These are phyloP conservation scores for Claviceps capensis DNA, from an alignment of 2,329 filamentous ascomycete species.

Conservation along the genomic window DNA sequence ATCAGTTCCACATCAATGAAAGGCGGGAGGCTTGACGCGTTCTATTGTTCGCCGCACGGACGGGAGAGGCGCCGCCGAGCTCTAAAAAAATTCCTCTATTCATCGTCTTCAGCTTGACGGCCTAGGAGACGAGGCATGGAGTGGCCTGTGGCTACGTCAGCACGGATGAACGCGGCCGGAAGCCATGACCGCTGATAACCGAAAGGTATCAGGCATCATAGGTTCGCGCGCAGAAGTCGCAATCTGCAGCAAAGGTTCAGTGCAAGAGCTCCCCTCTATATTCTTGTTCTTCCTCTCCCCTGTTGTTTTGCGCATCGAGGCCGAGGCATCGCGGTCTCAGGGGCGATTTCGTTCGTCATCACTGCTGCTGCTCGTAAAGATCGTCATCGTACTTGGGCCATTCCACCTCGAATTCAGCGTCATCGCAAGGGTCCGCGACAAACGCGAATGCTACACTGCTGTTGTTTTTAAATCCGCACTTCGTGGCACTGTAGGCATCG, in stretches of 20 bases:
- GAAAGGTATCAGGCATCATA: background rate
- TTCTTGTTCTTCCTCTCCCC: background rate
- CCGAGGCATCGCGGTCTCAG: no score
- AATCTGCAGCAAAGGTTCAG: background rate
- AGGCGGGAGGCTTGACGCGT: no score
- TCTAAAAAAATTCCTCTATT: background rate
- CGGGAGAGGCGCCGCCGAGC: no score
- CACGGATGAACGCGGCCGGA: background rate
- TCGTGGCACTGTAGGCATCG: constrained; percentile 25
- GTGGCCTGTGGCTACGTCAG: background rate
- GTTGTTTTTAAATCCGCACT: constrained; percentile 32
- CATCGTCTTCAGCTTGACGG: background rate
- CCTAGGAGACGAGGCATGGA: background rate
- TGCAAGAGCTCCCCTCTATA: background rate
- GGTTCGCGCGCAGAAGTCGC: background rate
- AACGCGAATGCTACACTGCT: constrained; percentile 37
- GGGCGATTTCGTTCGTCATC: background rate
- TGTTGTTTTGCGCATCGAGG: no score
- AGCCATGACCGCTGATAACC: background rate
- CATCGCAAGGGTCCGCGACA: constrained; percentile 23
- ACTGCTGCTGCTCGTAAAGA: constrained; percentile 12
- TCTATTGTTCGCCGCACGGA: background rate
- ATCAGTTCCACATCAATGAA: background rate
- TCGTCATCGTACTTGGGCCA: constrained; percentile 31
- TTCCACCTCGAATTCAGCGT: constrained; percentile 32